Base-by-base conservation (phyloP, 2,329 filamentous ascomycete species). In the Fusarium beomiforme region DNA sequence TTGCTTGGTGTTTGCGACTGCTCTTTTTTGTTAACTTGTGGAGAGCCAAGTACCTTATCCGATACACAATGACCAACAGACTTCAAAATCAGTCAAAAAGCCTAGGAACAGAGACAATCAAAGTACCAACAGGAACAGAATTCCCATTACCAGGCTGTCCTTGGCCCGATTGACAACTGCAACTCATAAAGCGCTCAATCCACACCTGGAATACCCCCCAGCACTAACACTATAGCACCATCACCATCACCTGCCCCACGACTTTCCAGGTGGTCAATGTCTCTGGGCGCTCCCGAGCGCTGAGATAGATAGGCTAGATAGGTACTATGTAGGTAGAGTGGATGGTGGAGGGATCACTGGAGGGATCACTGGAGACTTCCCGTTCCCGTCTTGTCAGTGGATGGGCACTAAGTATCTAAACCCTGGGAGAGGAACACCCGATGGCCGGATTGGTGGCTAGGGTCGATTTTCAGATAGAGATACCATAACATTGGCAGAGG, bases 361-460 rank as follows among this genome's bases (percentile, higher is more conserved):
- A 42, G 56, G 49, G 54, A 49, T 44, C 41, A 71, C 63, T 68
- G 67, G 68, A 70, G 51, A 67, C 67, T 68, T 71, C 67, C 67
- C 67, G 68, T 70, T 70, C 68, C 68, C 68, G 68, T 70, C 62
- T 57, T 71, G 57, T 64, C 67, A 70, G 62, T 70, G 62, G 62
- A 64, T 54, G 49, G 33, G 36, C 34, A 51, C 55, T 37, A 57
- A 24, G 36, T 46, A 55, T 59, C 42, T 58, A 62, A 55, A 49
- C 54, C 63, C 41, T 57, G 42, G 26, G 43, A 50, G 42, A 61
- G 41, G 34, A 43, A 60, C 56, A 42, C 29, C 62, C 53, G 39
- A 66, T 65, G 61, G 44, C 63, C 63, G 68, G 68, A 71, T 70
- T 70, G 63, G 67, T 71, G 57, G 33, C 68, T 71, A 71, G 62